Evolutionary conservation across 163 green algal species (phyloP).

Genomic region (Smithsoniella earleae): DNA sequence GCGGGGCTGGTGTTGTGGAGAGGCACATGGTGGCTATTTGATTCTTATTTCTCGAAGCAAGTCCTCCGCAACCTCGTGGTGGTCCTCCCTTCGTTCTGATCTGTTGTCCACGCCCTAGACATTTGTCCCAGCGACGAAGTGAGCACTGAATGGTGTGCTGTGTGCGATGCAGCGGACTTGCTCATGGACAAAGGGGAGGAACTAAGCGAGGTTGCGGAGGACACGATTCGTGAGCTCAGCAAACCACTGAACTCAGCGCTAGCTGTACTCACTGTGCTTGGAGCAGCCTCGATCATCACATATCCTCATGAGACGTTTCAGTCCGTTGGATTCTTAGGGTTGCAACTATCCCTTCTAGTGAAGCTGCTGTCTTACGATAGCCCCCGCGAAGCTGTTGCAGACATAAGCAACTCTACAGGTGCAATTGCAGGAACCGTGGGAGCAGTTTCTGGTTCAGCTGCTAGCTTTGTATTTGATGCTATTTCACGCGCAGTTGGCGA

Average conservation of each 20-base stretch:
- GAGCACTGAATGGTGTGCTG: neutral
- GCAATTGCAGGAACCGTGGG: neutral
- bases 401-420: neutral
- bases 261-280: neutral
- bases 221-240: neutral
- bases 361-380: slow-evolving; percentile 23
- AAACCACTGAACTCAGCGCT: slow-evolving; percentile 2
- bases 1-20: no score
- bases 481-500: neutral
- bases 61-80: no score
- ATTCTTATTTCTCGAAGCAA: no score
- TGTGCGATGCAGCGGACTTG: slow-evolving; percentile 29
- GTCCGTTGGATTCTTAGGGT: neutral
- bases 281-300: neutral
- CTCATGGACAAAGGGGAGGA: slow-evolving; percentile 23
- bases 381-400: slow-evolving; percentile 1
- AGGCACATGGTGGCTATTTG: no score
- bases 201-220: neutral
- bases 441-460: neutral
- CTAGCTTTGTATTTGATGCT: neutral
- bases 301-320: slow-evolving; percentile 26
- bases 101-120: no score
- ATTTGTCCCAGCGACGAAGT: no score
- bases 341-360: slow-evolving; percentile 15
- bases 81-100: no score